Base-by-base conservation (phyloP, 495 filamentous ascomycete genomes). In the Tirmania nivea region DNA sequence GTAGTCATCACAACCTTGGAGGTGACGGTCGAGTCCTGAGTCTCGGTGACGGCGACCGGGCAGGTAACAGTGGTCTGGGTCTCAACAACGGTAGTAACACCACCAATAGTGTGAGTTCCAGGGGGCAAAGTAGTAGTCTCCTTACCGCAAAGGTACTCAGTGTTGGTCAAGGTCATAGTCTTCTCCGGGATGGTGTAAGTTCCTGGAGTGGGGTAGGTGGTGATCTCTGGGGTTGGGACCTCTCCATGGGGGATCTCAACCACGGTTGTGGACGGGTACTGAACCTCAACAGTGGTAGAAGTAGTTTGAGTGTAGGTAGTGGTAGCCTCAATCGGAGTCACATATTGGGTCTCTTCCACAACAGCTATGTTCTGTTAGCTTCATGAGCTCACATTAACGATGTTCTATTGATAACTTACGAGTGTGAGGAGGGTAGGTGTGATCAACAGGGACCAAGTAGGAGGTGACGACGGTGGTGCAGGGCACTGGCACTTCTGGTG, bases 101-200 rank as follows among this genome's bases (percentile, higher is more conserved):
- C 83, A 59, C 83, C 84, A 56, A 80, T 68, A 58, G 80, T 86
- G 76, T 80, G 71, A 45, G 73, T 78, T 59, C 81, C 84, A 58
- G 73, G 71, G 60, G 79, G 67, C 17, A 84, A 69, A 34, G 68
- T 66, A 53, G 81, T 81, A 52, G 73, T 74, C 58, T 77, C 71
- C 17, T 80, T 74, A 65, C 65, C 80, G 64, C 75, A 77, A 52
- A 84, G 79, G 51, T 77, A 83, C 56, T 77, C 83, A 16, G 73
- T 71, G 62, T 70, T 67, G 51, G 76, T 78, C 53, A 90, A 68
- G 34, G 78, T 80, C 49, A 86, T 57, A 53, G 82, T 88, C 49
- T 76, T 81, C 36, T 80, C 81, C 49, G 83, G 81, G 72, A 88
- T 78, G 59, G 83, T 87, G 74, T 86, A 89, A 57, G 71, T 73